Evolutionary conservation across 2,329 filamentous ascomycete species (phyloP).

Genomic region (Paracoccidioides lutzii): DNA sequence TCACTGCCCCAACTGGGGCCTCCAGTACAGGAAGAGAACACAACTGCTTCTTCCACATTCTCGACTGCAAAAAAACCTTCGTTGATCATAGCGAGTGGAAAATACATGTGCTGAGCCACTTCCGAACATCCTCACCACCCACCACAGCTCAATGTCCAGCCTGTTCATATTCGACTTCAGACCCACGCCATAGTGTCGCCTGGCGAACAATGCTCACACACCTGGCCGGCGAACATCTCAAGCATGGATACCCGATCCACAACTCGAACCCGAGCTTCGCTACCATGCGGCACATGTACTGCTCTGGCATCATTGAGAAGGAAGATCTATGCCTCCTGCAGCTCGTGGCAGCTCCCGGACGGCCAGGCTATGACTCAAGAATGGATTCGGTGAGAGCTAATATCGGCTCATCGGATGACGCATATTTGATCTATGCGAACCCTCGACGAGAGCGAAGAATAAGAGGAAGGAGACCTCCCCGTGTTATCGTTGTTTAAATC

Average conservation of each 20-base stretch:
- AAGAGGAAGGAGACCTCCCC: constrained; percentile 21
- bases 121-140: constrained; percentile 29
- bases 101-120: constrained; percentile 34
- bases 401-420: constrained; percentile 29
- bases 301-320: constrained; percentile 28
- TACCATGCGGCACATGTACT: constrained; percentile 35
- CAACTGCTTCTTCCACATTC: constrained; percentile 33
- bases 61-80: constrained; percentile 31
- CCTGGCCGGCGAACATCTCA: constrained; percentile 29
- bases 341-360: constrained; percentile 25
- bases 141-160: constrained; percentile 32
- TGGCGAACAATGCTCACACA: constrained; percentile 34
- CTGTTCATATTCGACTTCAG: constrained; percentile 20
- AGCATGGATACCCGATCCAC: constrained; percentile 28
- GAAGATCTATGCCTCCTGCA: constrained; percentile 34
- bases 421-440: constrained; percentile 28
- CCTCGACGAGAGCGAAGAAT: constrained; percentile 28
- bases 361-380: constrained; percentile 25
- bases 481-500: constrained; percentile 20
- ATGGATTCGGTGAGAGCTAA: constrained; percentile 24
- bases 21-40: neutral
- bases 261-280: constrained; percentile 31
- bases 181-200: constrained; percentile 18
- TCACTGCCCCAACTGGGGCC: constrained; percentile 14
- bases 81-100: constrained; percentile 28